A percentile compares a stretch with the other conserved stretches of the same genome.
Evolutionary conservation across 2,329 filamentous ascomycete genomes (phyloP).

Genomic region (Scleromitrula shiraiana): DNA sequence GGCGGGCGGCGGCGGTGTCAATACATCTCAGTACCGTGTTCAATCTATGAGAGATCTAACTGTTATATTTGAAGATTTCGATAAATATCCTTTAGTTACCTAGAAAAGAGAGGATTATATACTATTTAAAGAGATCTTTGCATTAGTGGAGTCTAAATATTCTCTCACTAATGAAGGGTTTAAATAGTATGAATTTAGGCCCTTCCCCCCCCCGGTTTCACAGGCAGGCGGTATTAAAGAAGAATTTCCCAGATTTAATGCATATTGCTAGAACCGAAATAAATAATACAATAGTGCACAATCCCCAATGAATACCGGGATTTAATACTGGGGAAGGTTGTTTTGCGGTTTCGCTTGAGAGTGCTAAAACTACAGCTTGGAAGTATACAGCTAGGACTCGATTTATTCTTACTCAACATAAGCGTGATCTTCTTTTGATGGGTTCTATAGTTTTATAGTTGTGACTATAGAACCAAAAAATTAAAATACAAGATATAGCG

Average conservation of each 20-base stretch:
- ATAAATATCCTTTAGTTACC: not conserved
- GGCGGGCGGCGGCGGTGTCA: too few relatives aligned
- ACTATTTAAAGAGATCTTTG: not conserved
- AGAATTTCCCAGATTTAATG: not conserved
- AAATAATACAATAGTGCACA: not conserved
- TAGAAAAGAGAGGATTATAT: not conserved
- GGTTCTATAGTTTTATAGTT: slow-evolving; percentile 15
- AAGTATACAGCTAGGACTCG: too few relatives aligned
- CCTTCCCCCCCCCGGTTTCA: not conserved
- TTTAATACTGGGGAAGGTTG: too few relatives aligned
- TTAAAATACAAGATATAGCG: not conserved
- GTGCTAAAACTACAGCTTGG: too few relatives aligned
- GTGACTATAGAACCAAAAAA: slow-evolving; percentile 14
- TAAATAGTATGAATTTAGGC: not conserved
- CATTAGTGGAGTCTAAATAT: not conserved
- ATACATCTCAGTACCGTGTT: not conserved
- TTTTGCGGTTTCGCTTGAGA: too few relatives aligned
- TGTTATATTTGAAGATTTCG: not conserved
- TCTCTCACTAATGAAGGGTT: not conserved
- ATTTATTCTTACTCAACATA: too few relatives aligned
- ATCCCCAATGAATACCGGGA: not conserved
- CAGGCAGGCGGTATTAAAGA: not conserved
- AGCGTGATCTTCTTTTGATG: too few relatives aligned
- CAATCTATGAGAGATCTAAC: not conserved
- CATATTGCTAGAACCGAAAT: not conserved